Evolutionary conservation across 495 filamentous ascomycete genomes (phyloP).

Genomic region (Elasticomyces elasticus): DNA sequence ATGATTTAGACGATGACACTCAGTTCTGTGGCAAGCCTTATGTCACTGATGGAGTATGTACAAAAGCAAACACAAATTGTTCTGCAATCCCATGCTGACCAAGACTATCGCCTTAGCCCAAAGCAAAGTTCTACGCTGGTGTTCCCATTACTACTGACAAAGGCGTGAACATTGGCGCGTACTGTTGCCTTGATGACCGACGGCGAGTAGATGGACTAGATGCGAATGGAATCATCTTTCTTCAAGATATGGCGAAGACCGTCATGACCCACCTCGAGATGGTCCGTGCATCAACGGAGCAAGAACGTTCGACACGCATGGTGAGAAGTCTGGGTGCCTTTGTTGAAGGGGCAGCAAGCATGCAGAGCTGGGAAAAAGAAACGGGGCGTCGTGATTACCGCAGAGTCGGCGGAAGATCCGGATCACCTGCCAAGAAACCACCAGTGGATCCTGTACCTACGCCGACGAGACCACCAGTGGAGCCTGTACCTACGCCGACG

Average conservation of each 20-base stretch:
- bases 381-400: background rate
- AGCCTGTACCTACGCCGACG: background rate
- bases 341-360: constrained; percentile 6
- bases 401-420: background rate
- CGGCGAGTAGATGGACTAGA: constrained; percentile 25
- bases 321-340: constrained; percentile 12
- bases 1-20: constrained; percentile 8
- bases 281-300: constrained; percentile 4
- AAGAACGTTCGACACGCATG: constrained; percentile 8
- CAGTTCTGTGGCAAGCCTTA: constrained; percentile 15
- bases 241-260: constrained; percentile 29
- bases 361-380: constrained; percentile 4
- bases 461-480: background rate
- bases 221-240: constrained; percentile 29
- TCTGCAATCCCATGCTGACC: too few relatives aligned
- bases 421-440: background rate
- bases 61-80: too few relatives aligned
- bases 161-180: constrained; percentile 23
- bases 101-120: too few relatives aligned
- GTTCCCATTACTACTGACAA: constrained; percentile 18
- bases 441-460: background rate
- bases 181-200: constrained; percentile 18
- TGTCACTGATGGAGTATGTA: constrained; percentile 8
- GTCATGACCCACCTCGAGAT: constrained; percentile 16
- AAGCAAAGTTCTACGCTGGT: constrained; percentile 23